A percentile compares a stretch with the other conserved stretches of the same genome.
Conservation (phyloP, 345 rosid species). For the Rubroshorea leprosula region DNA sequence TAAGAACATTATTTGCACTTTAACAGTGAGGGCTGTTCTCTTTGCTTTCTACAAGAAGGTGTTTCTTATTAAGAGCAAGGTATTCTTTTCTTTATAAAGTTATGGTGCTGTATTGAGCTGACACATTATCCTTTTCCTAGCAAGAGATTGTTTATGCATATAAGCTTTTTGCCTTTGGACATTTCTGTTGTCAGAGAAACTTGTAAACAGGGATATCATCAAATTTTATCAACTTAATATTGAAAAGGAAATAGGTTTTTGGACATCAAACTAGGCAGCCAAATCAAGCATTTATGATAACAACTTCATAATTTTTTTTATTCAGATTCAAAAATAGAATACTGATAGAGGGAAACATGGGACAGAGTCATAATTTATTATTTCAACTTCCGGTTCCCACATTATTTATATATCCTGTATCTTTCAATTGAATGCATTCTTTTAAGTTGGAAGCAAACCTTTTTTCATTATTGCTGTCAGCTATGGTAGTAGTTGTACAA, state of each 20-base stretch:
- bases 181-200: too few species aligned
- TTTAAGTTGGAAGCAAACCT: constrained; percentile 6
- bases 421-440: not conserved
- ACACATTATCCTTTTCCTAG: too few species aligned
- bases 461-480: not conserved
- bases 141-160: not conserved
- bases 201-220: too few species aligned
- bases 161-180: not conserved
- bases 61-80: constrained; percentile 44
- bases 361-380: too few species aligned
- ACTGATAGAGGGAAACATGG: too few species aligned
- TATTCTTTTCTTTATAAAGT: constrained; percentile 7
- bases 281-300: not conserved
- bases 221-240: too few species aligned
- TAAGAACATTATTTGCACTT: constrained; percentile 5
- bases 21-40: constrained; percentile 47
- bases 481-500: not conserved
- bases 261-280: not conserved
- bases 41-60: constrained; percentile 43
- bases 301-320: too few species aligned
- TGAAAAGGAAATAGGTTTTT: too few species aligned
- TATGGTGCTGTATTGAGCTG: not conserved
- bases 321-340: too few species aligned
- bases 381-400: not conserved
- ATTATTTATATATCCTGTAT: not conserved